Base-by-base conservation (phyloP, 306 rosid species). In the Mimosa pudica region DNA sequence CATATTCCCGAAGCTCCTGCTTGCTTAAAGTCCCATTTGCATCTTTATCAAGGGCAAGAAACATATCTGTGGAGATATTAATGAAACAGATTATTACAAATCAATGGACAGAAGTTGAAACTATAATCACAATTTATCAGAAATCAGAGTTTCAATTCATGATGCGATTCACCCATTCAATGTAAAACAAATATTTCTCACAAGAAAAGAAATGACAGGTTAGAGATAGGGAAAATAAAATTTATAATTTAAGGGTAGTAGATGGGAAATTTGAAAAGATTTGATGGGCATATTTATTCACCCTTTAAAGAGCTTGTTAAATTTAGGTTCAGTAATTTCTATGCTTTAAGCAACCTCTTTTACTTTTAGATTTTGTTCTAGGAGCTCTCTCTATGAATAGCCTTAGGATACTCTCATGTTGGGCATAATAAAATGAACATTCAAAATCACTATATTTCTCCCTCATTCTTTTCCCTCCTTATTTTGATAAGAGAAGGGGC, bases 1-100 rank as follows among this genome's bases (percentile, higher is more conserved):
- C 99, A 88, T 96, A 93, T 79, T 96, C 98, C 75, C 86, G 92
- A 82, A 96, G 96, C 89, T 93, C 98, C 74, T 91, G 96, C 96
- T 96, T 96, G 93, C 96, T 90, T 90, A 96, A 87, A 71, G 97
- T 77, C 82, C 90, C 90, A 77, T 75, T 96, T 62, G 84, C 77
- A 86, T 93, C 98, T 82, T 90, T 93, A 87, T 89, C 98, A 73
- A 96, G 98, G 60, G 93, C 94, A 84, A 96, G 86, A 88, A 93
- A 96, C 90, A 96, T 87, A 74, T 96, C 99, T 96, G 89, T 74
- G 84, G 62, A 84, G 81, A 76, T 48, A 78, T 74, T 45, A 70
- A 71, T 10, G 60, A 72, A 48, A 66, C 69, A 76, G 75, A 86
- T 63, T 30, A 67, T 17, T 46, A 75, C 42, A 24, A 76, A 58